Evolutionary conservation across 1,139 yeast species (phyloP).

Genomic region (Candida tropicalis): DNA sequence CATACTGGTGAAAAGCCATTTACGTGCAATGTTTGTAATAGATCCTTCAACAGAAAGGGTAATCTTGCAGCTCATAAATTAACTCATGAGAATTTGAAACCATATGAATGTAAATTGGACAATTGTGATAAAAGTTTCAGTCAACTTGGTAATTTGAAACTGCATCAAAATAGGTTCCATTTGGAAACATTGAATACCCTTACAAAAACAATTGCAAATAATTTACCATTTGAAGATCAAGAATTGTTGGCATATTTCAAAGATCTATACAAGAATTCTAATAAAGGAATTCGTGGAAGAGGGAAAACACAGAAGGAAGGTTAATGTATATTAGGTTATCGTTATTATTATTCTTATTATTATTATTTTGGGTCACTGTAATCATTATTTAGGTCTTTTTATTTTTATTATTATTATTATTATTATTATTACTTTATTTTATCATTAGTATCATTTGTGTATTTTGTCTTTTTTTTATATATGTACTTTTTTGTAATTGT

Average conservation of each 20-base stretch:
- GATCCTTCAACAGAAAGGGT: conserved; percentile 85
- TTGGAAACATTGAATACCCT: conserved; percentile 64
- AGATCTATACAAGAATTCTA: conserved; percentile 79
- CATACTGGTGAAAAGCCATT: conserved; percentile 95
- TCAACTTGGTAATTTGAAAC: conserved; percentile 88
- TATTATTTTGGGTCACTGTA: no score
- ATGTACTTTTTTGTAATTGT: not conserved
- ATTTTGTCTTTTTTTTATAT: not conserved
- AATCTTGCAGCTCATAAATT: conserved; percentile 83
- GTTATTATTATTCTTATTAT: not conserved
- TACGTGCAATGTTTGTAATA: conserved; percentile 69
- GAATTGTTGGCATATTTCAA: conserved; percentile 77
- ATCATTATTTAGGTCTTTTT: no score
- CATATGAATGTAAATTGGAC: conserved; percentile 79
- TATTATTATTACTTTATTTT: not conserved
- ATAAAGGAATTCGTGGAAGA: conserved; percentile 88
- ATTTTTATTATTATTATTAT: not conserved
- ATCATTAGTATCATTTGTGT: not conserved
- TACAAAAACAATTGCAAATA: conserved; percentile 62
- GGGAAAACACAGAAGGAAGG: conserved; percentile 52
- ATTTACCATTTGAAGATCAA: conserved; percentile 62
- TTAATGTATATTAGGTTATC: not conserved
- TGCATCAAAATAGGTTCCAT: conserved; percentile 92
- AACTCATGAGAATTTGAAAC: conserved; percentile 79
- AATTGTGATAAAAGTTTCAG: conserved; percentile 84